phyloP scores from a whole-genome alignment of 139 green algal species.

The Chlamydomonas urium region DNA sequence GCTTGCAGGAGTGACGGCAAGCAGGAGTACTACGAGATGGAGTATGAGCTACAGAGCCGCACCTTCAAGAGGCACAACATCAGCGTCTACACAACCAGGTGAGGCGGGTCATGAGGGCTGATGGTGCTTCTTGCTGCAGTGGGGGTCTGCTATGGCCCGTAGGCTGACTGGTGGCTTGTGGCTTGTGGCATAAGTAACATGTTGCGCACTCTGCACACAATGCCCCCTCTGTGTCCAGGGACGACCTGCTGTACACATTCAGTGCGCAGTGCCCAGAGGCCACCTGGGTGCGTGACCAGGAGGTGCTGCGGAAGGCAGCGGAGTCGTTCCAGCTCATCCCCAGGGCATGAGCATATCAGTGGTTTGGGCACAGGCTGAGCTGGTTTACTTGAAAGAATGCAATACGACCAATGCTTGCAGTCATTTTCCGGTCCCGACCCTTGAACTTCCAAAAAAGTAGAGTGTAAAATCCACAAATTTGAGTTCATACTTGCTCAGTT shows the following conservation, averaged over 20 bases:
- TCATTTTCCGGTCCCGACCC: neutral
- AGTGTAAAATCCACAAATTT: neutral
- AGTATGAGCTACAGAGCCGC: neutral
- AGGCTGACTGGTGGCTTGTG: too few species aligned
- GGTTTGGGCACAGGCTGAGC: neutral
- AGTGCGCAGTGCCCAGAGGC: constrained; percentile 48
- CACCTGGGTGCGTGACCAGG: constrained; percentile 21
- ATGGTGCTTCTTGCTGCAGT: too few species aligned
- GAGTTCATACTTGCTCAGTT: neutral
- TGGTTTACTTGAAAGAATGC: neutral
- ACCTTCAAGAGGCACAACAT: constrained; percentile 14
- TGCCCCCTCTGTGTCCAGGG: too few species aligned
- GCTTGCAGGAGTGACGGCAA: neutral
- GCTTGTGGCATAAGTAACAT: too few species aligned
- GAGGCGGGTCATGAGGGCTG: too few species aligned
- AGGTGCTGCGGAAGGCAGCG: neutral
- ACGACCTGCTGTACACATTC: constrained; percentile 53
- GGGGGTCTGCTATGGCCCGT: too few species aligned
- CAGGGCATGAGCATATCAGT: neutral
- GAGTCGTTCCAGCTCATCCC: neutral
- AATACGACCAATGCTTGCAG: neutral
- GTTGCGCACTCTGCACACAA: too few species aligned
- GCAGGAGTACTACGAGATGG: constrained; percentile 13
- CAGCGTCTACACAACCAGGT: neutral
- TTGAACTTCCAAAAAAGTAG: neutral